Evolutionary conservation across 148 eudicot genomes (phyloP).

Genomic region (Chenopodium suecicum): DNA sequence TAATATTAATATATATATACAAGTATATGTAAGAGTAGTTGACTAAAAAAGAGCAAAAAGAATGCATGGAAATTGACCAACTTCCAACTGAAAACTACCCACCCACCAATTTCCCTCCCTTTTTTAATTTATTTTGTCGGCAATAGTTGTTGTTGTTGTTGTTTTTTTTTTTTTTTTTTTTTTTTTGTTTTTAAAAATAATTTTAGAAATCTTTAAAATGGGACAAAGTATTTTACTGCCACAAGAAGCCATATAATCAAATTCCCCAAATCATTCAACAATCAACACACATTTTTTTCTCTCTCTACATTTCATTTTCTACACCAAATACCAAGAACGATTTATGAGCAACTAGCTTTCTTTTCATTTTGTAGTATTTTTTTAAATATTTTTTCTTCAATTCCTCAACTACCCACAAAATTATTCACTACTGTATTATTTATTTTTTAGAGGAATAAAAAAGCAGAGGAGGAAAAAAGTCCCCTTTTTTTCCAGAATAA

Average conservation of each 20-base stretch:
- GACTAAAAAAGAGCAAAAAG: neutral
- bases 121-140: constrained; percentile 2
- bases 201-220: constrained; percentile 16
- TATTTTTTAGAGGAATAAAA: neutral
- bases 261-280: neutral
- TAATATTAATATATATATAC: neutral
- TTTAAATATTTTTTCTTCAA: neutral
- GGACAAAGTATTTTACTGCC: constrained; percentile 21
- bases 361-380: constrained; percentile 14
- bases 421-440: no score
- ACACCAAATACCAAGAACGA: constrained; percentile 31
- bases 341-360: constrained; percentile 23
- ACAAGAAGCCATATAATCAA: neutral
- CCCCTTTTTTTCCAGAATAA: neutral
- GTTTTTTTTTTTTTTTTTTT: no score
- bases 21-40: neutral
- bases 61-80: constrained; percentile 32
- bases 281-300: neutral
- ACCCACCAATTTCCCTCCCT: constrained; percentile 39
- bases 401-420: constrained; percentile 27
- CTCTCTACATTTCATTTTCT: constrained; percentile 20
- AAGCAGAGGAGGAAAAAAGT: neutral
- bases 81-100: constrained; percentile 69
- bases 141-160: no score
- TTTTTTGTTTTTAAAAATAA: no score